phyloP scores from a whole-genome alignment of 305 asterid genomes.

The Plantago coronopus region DNA sequence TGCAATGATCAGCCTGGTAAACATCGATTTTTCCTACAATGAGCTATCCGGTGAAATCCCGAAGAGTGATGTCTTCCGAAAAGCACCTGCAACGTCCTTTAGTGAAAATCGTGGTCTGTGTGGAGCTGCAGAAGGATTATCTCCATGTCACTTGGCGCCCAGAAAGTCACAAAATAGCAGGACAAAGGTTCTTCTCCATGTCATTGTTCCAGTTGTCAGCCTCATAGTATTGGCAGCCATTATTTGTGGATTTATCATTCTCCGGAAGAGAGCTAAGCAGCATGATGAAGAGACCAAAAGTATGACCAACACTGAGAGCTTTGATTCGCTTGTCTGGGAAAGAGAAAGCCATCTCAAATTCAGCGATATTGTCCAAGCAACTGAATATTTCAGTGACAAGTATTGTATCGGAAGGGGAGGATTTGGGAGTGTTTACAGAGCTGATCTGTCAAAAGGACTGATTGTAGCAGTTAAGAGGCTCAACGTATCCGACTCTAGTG shows the following conservation, averaged over 20 bases:
- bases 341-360: constrained; percentile 64
- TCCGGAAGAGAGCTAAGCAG: constrained; percentile 29
- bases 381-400: constrained; percentile 51
- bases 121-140: constrained; percentile 53
- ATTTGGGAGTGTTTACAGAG: constrained; percentile 74
- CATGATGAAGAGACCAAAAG: constrained; percentile 39
- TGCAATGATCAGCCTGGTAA: constrained; percentile 43
- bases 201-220: constrained; percentile 44
- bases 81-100: constrained; percentile 42
- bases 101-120: constrained; percentile 57
- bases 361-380: constrained; percentile 64
- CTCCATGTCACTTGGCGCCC: constrained; percentile 33
- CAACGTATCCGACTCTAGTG: constrained; percentile 53
- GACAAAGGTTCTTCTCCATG: constrained; percentile 38
- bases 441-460: constrained; percentile 51
- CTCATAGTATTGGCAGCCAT: constrained; percentile 37
- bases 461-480: constrained; percentile 75
- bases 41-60: constrained; percentile 63
- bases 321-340: constrained; percentile 66
- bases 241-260: constrained; percentile 30
- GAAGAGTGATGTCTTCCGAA: constrained; percentile 31
- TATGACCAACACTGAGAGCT: constrained; percentile 23
- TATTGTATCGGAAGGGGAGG: constrained; percentile 86
- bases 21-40: constrained; percentile 55
- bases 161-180: constrained; percentile 27